Conservation (phyloP, 2,329 filamentous ascomycete species). For the Hypoxylon sp. region DNA sequence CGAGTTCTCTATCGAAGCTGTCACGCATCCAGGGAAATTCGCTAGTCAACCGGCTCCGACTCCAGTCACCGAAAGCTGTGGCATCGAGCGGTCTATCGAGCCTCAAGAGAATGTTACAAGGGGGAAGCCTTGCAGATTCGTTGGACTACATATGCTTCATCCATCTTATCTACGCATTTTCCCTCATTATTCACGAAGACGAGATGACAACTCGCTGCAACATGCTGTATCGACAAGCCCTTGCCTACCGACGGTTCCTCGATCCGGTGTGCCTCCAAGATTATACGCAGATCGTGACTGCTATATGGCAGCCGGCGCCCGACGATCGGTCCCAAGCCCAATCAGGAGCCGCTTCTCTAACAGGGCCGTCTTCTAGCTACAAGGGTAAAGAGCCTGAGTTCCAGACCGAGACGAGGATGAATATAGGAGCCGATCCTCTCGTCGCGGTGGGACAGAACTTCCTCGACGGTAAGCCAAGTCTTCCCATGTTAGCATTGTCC, state of each 20-base stretch:
- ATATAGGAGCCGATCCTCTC: constrained; percentile 49
- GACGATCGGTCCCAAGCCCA: constrained; percentile 40
- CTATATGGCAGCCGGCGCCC: constrained; percentile 58
- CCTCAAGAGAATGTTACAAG: constrained; percentile 52
- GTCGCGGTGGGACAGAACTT: constrained; percentile 55
- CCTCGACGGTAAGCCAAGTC: constrained; percentile 56
- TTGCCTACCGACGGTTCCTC: constrained; percentile 55
- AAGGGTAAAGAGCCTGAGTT: constrained; percentile 55
- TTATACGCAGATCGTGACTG: constrained; percentile 55
- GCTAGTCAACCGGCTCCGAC: constrained; percentile 52
- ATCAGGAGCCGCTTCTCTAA: constrained; percentile 21
- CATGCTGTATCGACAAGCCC: constrained; percentile 56
- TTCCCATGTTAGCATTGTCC: background rate
- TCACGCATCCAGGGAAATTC: constrained; percentile 50
- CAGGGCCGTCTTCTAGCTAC: constrained; percentile 39
- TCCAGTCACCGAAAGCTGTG: constrained; percentile 51
- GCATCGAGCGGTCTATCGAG: constrained; percentile 52
- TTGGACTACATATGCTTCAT: constrained; percentile 59
- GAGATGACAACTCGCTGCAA: constrained; percentile 48
- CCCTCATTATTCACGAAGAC: constrained; percentile 55
- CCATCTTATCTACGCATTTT: constrained; percentile 61
- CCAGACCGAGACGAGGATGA: constrained; percentile 6
- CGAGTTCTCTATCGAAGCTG: constrained; percentile 55
- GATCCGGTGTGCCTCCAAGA: constrained; percentile 46
- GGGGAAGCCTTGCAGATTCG: constrained; percentile 49